Conservation (phyloP, 257 asterid species). For the Gynochthodes officinalis region DNA sequence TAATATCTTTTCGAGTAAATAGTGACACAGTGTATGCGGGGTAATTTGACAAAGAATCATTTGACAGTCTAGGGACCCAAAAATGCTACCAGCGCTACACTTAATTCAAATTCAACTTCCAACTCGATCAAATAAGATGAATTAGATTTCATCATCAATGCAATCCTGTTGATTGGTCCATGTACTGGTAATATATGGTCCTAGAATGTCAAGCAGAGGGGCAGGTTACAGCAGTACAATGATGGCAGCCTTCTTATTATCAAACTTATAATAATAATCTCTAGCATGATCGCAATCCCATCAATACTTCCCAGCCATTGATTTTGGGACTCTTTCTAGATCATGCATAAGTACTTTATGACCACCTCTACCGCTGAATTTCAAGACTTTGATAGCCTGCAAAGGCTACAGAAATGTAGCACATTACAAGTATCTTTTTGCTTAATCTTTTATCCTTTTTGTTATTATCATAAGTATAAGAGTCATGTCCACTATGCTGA, state of each 20-base stretch:
- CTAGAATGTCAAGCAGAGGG: constrained; percentile 14
- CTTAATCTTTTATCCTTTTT: not conserved
- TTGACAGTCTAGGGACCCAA: not conserved
- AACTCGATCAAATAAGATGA: not conserved
- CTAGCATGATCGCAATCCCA: constrained; percentile 11
- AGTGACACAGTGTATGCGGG: too few relatives aligned
- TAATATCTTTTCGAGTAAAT: too few relatives aligned
- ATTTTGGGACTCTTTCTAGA: not conserved
- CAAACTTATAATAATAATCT: constrained; percentile 4
- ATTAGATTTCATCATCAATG: constrained; percentile 13
- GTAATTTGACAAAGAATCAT: not conserved
- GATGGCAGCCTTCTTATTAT: constrained; percentile 6
- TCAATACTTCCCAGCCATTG: constrained; percentile 19
- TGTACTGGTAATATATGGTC: constrained; percentile 18
- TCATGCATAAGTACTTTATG: constrained; percentile 2
- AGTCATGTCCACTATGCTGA: not conserved
- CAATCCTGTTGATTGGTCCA: constrained; percentile 25
- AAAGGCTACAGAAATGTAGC: not conserved
- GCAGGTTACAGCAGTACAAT: constrained; percentile 6
- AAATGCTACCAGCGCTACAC: not conserved
- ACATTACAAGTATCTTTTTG: not conserved
- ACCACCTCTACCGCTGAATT: not conserved
- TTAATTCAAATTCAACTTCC: not conserved
- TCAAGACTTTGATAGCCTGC: not conserved
- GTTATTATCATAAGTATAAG: not conserved